Percentiles rank a stretch among this genome's conserved stretches.
Evolutionary conservation across 2,329 filamentous ascomycete species (phyloP).

Genomic region (Meredithiella fracta): DNA sequence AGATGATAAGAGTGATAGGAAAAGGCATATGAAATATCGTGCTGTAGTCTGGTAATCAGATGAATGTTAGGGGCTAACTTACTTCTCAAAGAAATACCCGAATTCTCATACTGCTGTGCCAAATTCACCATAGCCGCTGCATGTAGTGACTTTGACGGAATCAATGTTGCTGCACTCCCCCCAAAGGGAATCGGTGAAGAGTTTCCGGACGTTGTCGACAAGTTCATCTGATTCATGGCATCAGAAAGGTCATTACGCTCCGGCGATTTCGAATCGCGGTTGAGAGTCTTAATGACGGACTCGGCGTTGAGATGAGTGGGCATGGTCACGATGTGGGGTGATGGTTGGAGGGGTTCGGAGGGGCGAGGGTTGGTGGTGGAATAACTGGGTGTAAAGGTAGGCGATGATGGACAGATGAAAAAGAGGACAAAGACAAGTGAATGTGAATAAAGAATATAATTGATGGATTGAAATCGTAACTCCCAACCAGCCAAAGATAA

Average conservation of each 20-base stretch:
- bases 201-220: not conserved
- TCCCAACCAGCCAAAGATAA: too few relatives aligned
- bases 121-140: slow-evolving; percentile 66
- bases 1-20: not conserved
- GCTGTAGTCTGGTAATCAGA: not conserved
- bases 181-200: not conserved
- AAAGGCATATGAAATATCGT: not conserved
- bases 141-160: slow-evolving; percentile 38
- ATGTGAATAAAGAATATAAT: too few relatives aligned
- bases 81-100: not conserved
- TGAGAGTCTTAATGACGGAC: too few relatives aligned
- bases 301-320: too few relatives aligned
- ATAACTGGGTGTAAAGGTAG: too few relatives aligned
- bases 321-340: too few relatives aligned
- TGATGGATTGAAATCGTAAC: too few relatives aligned
- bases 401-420: too few relatives aligned
- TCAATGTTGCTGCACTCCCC: not conserved
- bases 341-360: too few relatives aligned
- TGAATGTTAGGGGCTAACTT: not conserved
- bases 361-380: too few relatives aligned
- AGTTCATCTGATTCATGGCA: not conserved
- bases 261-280: too few relatives aligned
- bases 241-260: not conserved
- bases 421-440: too few relatives aligned
- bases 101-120: slow-evolving; percentile 32